These are phyloP conservation scores for Priceomyces carsonii DNA, from an alignment of 805 yeast species.

Conservation along the genomic window DNA sequence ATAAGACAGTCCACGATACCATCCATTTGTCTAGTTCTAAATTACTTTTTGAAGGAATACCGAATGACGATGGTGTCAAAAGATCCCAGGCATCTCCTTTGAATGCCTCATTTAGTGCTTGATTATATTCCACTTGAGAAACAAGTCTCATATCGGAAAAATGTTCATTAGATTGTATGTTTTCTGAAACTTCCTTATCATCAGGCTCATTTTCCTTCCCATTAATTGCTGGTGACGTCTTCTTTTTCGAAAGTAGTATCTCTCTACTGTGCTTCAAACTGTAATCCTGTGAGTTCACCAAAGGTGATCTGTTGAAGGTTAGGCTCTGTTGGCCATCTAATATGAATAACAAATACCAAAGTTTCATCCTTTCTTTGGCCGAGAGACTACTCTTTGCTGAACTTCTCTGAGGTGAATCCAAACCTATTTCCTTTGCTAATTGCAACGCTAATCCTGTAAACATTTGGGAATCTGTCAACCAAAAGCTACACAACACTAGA, in stretches of 20 bases:
- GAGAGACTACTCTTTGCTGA: conserved; percentile 13
- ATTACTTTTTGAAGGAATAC: conserved; percentile 67
- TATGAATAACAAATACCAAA: conserved; percentile 67
- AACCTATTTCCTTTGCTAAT: conserved; percentile 54
- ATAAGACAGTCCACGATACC: conserved; percentile 75
- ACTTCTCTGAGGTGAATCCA: conserved; percentile 31
- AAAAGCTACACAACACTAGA: conserved; percentile 63
- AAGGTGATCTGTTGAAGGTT: conserved; percentile 56
- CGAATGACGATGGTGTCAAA: conserved; percentile 59
- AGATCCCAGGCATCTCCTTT: conserved; percentile 62
- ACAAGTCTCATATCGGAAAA: conserved; percentile 57
- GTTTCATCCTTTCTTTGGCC: conserved; percentile 49
- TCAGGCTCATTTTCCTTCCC: conserved; percentile 5
- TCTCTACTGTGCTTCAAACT: conserved; percentile 43
- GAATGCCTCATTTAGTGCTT: conserved; percentile 59
- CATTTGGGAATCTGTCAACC: conserved; percentile 66
- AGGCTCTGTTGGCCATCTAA: conserved; percentile 71
- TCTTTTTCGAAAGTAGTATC: conserved; percentile 24
- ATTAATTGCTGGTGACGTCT: not conserved
- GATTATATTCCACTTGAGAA: conserved; percentile 68
- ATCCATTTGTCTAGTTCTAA: conserved; percentile 74
- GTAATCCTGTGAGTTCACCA: conserved; percentile 50
- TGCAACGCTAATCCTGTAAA: conserved; percentile 70
- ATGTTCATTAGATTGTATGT: conserved; percentile 7
- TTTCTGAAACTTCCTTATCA: conserved; percentile 3